Evolutionary conservation across 1,284 basidiomycete genomes (phyloP).

Genomic region (Rhodotorula mucilaginosa): DNA sequence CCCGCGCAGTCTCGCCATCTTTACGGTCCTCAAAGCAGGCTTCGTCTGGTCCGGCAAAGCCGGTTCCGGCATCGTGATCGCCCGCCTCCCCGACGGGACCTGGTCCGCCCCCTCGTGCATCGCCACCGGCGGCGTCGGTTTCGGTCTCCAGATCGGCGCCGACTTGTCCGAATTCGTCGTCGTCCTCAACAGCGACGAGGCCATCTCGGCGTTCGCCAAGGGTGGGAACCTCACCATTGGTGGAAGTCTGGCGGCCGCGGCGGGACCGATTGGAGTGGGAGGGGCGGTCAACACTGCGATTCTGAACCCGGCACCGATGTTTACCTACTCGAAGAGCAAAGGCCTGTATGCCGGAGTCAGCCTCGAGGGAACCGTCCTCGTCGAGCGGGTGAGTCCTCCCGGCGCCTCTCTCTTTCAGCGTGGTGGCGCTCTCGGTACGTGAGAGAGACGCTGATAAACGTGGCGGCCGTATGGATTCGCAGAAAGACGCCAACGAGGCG

Average conservation of each 20-base stretch:
- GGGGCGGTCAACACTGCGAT: constrained; percentile 83
- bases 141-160: constrained; percentile 92
- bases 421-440: neutral
- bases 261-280: constrained; percentile 92
- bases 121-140: constrained; percentile 87
- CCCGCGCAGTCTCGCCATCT: constrained; percentile 74
- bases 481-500: constrained; percentile 55
- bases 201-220: constrained; percentile 88
- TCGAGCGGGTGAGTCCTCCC: constrained; percentile 69
- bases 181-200: constrained; percentile 94
- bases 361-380: constrained; percentile 88
- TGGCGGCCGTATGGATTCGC: neutral
- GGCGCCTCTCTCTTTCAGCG: too few species aligned
- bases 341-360: constrained; percentile 93
- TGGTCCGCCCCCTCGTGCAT: constrained; percentile 98
- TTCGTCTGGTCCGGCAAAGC: constrained; percentile 72
- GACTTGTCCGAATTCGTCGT: constrained; percentile 57
- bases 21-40: constrained; percentile 72
- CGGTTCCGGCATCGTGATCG: constrained; percentile 90
- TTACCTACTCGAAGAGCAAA: constrained; percentile 68
- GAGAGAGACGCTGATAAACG: too few species aligned
- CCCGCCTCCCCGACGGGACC: constrained; percentile 88
- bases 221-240: constrained; percentile 97
- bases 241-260: constrained; percentile 52
- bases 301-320: constrained; percentile 93